Base-by-base conservation (phyloP, 768 basidiomycete species). In the Strobilomyces confusus region DNA sequence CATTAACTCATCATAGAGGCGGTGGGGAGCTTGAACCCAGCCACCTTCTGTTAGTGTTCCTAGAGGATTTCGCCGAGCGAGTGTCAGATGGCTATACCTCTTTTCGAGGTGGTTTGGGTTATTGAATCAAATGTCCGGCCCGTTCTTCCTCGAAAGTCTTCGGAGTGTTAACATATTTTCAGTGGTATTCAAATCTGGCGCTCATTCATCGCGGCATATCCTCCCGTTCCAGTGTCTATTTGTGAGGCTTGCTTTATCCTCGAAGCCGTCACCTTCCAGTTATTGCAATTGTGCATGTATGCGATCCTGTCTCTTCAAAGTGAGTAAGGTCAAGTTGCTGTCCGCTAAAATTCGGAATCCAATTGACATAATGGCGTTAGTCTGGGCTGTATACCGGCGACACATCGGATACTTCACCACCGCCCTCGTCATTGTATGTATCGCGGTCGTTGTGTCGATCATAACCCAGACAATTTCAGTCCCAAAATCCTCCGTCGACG, bases 91-190 rank as follows among this genome's bases (percentile, higher is more conserved):
- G 42, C 55, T 64, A 50, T 64, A 55, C 41, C 43, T 64, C 29
- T 55, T 64, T 17, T 33, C 63, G 0, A 64, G 34, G 49, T 65
- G 63, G 63, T 63, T 63, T 44, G 63, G 63, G 49, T 17, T 64
- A 30, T 1, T 50, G 46, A 57, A 60, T 15, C 55, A 55, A 53
- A 45, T 57, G 63, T 64, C 14, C 2, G 44, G 7, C 11, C 9
- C 13, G 34, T 34, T 22, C 6, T 32, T 12, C 6, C 44, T n/a
- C 4, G 33, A 40, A 42, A 8, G 23, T 17, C 43, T 38, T 17
- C 13, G 23, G 55, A 7, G 41, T 55, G n/a, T 26, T 63, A 7
- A 59, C 22, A 4, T 13, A 19, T 46, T n/a, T 44, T 17, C 22
- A 64, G 63, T 22, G 23, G 6, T 4, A 17, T 47, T 9, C 51